Base-by-base conservation (phyloP, 257 asterid species). In the Gentiana dahurica region DNA sequence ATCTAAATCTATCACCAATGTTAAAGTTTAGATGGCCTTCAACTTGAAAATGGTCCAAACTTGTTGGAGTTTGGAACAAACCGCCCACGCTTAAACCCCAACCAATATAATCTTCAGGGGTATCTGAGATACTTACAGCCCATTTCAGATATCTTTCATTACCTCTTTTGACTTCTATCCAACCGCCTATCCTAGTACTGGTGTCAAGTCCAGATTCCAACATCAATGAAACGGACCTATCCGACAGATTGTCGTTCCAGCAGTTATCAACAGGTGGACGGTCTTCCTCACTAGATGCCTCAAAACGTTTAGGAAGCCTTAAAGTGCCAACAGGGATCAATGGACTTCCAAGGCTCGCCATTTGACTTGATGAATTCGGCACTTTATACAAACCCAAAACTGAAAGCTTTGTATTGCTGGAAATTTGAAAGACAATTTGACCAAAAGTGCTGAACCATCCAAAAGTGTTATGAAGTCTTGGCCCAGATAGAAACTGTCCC, bases 51-150 rank as follows among this genome's bases (percentile, higher is more conserved):
- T 78, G 90, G 12, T 83, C 81, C 69, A 66, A 65, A 47, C 12
- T 63, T 64, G 65, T 75, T 35, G 84, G 76, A 53, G 78, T 77
- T 49, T 72, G 77, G 36, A 68, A 61, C 62, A 64, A 51, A 41
- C 96, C 98, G 36, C 95, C 93, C 70, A 85, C 59, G 54, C 73
- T 79, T 68, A 87, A 68, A 41, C 96, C 93, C 95, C 94, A 87
- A 48, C 98, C 97, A 1, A 81, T 41, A 65, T 81, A 90, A 34
- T 85, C 87, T 74, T 85, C 94, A 36, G 97, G 88, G 3, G 71
- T 67, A 68, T 87, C 96, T 10, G 78, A 60, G 69, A 85, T 62
- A 39, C 75, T 72, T 55, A 83, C 78, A 37, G 85, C 89, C 90
- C 95, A 91, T 54, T 78, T 78, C 37, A 78, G 58, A 61, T 66